Conservation (phyloP, 2,329 filamentous ascomycete species). For the Orbilia brochopaga region DNA sequence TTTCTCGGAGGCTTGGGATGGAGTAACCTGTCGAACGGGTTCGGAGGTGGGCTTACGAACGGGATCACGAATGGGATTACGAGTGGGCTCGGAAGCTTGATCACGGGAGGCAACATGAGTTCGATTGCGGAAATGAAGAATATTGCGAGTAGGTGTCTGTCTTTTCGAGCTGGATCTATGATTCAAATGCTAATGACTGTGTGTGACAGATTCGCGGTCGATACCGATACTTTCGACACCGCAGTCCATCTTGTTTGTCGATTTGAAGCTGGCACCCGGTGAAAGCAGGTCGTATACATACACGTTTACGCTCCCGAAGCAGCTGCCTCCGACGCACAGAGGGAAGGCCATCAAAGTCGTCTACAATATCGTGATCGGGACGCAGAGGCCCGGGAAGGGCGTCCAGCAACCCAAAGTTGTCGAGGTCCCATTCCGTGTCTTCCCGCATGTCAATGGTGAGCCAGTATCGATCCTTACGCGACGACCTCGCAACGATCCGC, state of each 20-base stretch:
- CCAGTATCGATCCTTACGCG: constrained; percentile 52
- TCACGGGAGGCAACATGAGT: constrained; percentile 86
- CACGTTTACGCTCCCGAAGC: constrained; percentile 80
- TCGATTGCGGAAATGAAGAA: constrained; percentile 95
- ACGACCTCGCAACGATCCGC: background rate
- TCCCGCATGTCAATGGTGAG: constrained; percentile 83
- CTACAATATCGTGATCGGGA: constrained; percentile 89
- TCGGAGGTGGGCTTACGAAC: constrained; percentile 37
- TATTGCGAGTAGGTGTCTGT: constrained; percentile 69
- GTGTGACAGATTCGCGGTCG: constrained; percentile 67
- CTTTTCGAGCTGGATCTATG: background rate
- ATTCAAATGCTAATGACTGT: constrained; percentile 27
- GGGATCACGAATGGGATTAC: constrained; percentile 68
- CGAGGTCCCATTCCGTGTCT: constrained; percentile 87
- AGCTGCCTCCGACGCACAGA: constrained; percentile 86
- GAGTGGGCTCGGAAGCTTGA: constrained; percentile 82
- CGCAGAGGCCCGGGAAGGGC: constrained; percentile 78
- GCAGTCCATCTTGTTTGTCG: constrained; percentile 94
- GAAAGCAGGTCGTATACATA: constrained; percentile 90
- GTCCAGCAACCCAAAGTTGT: constrained; percentile 88
- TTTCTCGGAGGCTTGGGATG: constrained; percentile 85
- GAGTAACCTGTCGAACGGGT: constrained; percentile 64
- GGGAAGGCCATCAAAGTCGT: constrained; percentile 93
- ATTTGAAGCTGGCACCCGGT: constrained; percentile 82
- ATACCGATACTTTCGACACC: constrained; percentile 92